These are phyloP conservation scores for Aquilaria malaccensis DNA, from an alignment of 345 rosid genomes.

Conservation along the genomic window DNA sequence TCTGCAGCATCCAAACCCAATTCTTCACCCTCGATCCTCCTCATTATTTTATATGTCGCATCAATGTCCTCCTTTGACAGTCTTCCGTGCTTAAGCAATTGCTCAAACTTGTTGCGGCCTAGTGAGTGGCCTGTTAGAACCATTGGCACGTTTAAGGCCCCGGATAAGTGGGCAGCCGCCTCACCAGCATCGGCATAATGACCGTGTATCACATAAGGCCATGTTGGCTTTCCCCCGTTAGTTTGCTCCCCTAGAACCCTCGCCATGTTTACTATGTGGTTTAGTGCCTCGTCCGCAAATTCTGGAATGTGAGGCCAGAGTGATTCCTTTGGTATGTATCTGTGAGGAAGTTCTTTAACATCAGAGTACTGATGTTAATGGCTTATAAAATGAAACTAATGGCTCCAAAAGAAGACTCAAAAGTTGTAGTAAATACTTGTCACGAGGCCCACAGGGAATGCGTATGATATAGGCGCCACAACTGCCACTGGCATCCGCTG, in stretches of 20 bases:
- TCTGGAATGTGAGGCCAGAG: slow-evolving; percentile 65
- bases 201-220: slow-evolving; percentile 70
- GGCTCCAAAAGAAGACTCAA: background rate
- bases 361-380: no score
- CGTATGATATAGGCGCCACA: slow-evolving; percentile 67
- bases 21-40: slow-evolving; percentile 60
- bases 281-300: slow-evolving; percentile 54
- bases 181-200: slow-evolving; percentile 74
- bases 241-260: slow-evolving; percentile 49
- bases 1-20: slow-evolving; percentile 52
- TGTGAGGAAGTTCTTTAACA: background rate
- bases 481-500: slow-evolving; percentile 51
- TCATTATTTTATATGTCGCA: slow-evolving; percentile 51
- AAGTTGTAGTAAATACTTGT: slow-evolving; percentile 27
- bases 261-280: slow-evolving; percentile 56
- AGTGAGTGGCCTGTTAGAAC: slow-evolving; percentile 63
- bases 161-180: slow-evolving; percentile 53
- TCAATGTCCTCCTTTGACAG: slow-evolving; percentile 52
- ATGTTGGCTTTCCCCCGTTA: slow-evolving; percentile 45
- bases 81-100: slow-evolving; percentile 61
- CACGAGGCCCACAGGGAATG: slow-evolving; percentile 50
- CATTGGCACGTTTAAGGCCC: slow-evolving; percentile 62
- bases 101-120: slow-evolving; percentile 67
- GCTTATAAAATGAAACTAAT: background rate
- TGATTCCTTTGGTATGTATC: slow-evolving; percentile 62